A percentile compares a stretch with the other conserved stretches of the same genome.
phyloP scores from a whole-genome alignment of 768 basidiomycete species.

The Lentinus brumalis region DNA sequence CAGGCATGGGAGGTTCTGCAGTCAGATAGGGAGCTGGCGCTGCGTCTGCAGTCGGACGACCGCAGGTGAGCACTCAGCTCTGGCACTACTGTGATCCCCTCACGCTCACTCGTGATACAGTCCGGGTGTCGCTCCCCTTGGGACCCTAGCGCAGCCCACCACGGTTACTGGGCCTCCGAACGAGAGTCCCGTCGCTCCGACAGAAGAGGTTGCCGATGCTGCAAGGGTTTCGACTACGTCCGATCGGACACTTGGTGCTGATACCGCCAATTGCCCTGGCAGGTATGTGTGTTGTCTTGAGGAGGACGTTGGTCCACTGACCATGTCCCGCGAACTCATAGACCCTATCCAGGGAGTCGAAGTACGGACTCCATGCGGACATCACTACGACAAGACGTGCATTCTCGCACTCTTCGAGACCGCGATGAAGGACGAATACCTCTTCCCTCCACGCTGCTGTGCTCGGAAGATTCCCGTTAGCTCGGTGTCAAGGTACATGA shows the following conservation, averaged over 20 bases:
- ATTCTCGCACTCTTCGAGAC: constrained; percentile 25
- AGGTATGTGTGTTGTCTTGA: too few species aligned
- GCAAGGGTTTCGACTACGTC: too few species aligned
- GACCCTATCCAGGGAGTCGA: constrained; percentile 2
- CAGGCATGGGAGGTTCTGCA: background rate
- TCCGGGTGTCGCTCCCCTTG: too few species aligned
- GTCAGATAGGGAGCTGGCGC: background rate
- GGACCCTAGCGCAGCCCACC: too few species aligned
- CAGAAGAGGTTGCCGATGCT: too few species aligned
- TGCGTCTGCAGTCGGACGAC: background rate
- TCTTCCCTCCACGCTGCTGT: constrained; percentile 35
- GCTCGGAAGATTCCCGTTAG: constrained; percentile 18
- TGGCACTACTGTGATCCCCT: background rate
- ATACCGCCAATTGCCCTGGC: too few species aligned
- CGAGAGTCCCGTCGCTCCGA: too few species aligned
- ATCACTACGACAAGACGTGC: constrained; percentile 29
- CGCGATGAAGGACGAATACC: constrained; percentile 27
- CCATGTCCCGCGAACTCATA: background rate
- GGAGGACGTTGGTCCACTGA: background rate
- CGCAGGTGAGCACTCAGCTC: background rate
- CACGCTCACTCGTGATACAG: too few species aligned
- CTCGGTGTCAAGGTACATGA: constrained; percentile 19
- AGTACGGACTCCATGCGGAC: constrained; percentile 26
- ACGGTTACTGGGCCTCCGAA: too few species aligned
- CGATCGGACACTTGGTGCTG: too few species aligned